phyloP scores from a whole-genome alignment of 2,329 filamentous ascomycete species.

The Talaromyces sp. region DNA sequence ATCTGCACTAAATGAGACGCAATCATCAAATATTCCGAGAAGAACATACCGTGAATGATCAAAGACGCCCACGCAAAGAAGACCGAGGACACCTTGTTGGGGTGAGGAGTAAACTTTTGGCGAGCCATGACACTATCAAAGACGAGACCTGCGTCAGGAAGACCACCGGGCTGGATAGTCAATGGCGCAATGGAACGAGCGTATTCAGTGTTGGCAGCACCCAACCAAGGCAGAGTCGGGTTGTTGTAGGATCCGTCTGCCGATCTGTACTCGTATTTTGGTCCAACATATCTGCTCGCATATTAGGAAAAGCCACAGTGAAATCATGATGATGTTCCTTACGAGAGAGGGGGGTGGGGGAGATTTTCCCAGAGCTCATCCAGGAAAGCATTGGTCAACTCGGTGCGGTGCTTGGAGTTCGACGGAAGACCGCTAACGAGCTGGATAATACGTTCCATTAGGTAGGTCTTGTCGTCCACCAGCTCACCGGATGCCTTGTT shows the following conservation, averaged over 20 bases:
- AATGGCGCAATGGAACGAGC: conserved; percentile 60
- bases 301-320: conserved; percentile 11
- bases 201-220: conserved; percentile 64
- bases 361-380: conserved; percentile 66
- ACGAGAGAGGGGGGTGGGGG: conserved; percentile 67
- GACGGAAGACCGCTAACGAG: conserved; percentile 62
- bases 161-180: conserved; percentile 56
- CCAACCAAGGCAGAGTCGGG: conserved; percentile 60
- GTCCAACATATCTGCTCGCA: conserved; percentile 36
- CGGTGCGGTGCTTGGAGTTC: conserved; percentile 56
- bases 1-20: conserved; percentile 36
- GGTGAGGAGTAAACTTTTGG: conserved; percentile 48
- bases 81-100: conserved; percentile 68
- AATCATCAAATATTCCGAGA: not conserved
- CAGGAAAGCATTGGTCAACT: conserved; percentile 65
- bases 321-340: conserved; percentile 23
- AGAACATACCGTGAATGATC: conserved; percentile 61
- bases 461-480: conserved; percentile 70
- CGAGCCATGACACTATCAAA: conserved; percentile 43
- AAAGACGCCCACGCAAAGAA: conserved; percentile 71
- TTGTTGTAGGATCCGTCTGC: conserved; percentile 72
- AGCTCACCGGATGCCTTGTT: conserved; percentile 61
- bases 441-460: conserved; percentile 69
- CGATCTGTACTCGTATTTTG: conserved; percentile 61
- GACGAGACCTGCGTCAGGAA: conserved; percentile 60